Base-by-base conservation (phyloP, 2,329 filamentous ascomycete genomes). In the Aspergillus melleus region DNA sequence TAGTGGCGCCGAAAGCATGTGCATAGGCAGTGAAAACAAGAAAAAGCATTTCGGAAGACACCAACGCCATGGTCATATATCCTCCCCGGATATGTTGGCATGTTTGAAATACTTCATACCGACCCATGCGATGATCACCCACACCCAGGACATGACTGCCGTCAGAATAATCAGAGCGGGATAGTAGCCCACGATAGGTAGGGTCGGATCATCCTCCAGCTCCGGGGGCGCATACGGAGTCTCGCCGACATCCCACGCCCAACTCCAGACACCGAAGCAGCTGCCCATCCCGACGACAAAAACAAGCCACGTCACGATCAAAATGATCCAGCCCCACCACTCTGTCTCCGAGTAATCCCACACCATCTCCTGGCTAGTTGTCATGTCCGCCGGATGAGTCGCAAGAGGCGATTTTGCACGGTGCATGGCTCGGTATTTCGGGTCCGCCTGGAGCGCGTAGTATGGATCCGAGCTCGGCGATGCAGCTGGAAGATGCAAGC, bases 41-140 rank as follows among this genome's bases (percentile, higher is more conserved):
- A 36, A 8, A 42, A 42, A 42, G 16, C 36, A n/a, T 16, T n/a
- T 16, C 14, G 36, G 14, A 12, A 42, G 16, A 42, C 8, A 6
- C 8, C n/a, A 42, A n/a, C 16, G 6, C 49, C 19, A 29, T 29
- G 52, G 20, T 74, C 64, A 75, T 65, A 67, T 75, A 70, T 86
- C 84, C 42, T 86, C 84, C 20, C 82, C 83, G 50, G 83, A 91
- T 72, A 98, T 96, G 80, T 96, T 96, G 36, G 95, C 94, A 81
- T 99, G 95, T 68, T 93, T 88, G 73, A 99, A 99, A 76, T 98
- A 98, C 76, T 99, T 99, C 94, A 99, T 98, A 24, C 95, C 95
- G 52, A 98, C 89, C 95, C 95, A 99, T 11, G 96, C 95, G 59
- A 96, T 88, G 12, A 96, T 87, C 19, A 98, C 95, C 95, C 95